Evolutionary conservation across 331 rosid genomes (phyloP), one percentile per base, ranked within the genome.

Genomic region (Dryas integrifolia): DNA sequence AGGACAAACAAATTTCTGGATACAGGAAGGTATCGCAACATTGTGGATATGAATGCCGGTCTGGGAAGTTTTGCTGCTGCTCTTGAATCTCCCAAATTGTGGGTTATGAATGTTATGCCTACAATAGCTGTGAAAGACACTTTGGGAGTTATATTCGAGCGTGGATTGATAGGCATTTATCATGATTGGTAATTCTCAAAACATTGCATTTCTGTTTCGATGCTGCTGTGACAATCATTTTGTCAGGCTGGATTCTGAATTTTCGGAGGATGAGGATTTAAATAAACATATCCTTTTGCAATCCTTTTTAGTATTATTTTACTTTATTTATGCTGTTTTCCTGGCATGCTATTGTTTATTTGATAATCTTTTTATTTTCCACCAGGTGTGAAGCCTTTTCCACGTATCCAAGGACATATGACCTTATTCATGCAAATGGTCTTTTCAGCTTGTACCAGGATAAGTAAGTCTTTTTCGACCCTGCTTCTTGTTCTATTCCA

Each of bases 31-130:
- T 92, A 90, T 62, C 92, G 95, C 59, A 92, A 92, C 67, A 70
- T 90, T 70, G 85, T 92, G 91, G 96, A 92, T 83, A 92, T 92
- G 97, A 89, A 88, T 76, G 94, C 97, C n/a, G 97, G 96, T 72
- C 83, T 92, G 47, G 97, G 97, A 82, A 69, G 97, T 79, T 92
- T 89, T 83, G 96, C 96, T 67, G 90, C 96, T 24, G 94, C 92
- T 55, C 72, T 92, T 60, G 85, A 92, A 7, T 89, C 97, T 71
- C 86, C 90, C 21, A 92, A 83, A 81, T 75, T 79, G 55, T 92
- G 97, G 97, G 96, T 92, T 72, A 92, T 92, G 92, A 92, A 92
- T 75, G 94, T 89, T 65, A 81, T 89, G 80, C 97, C 97, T 41
- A 89, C 89, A 65, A 86, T 85, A 69, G 87, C 92, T 38, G 86